A percentile compares a stretch with the other conserved stretches of the same genome.
These are phyloP conservation scores for Yamagishiella unicocca DNA, from an alignment of 139 green algal species.

Conservation along the genomic window DNA sequence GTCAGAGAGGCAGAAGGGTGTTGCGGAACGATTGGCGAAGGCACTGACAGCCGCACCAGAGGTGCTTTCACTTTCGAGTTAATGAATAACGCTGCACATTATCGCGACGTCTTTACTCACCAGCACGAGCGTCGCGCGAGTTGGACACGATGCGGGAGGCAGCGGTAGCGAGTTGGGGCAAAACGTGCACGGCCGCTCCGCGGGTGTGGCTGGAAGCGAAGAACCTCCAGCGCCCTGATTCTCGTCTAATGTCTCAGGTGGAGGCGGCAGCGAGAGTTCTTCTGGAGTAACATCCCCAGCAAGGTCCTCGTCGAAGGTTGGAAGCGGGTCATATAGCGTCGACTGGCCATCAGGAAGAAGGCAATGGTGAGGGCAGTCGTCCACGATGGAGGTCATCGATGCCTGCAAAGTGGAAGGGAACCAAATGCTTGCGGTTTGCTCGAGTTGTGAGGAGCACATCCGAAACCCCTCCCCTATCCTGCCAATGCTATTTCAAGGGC, in stretches of 20 bases:
- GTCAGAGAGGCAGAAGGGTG: too few species aligned
- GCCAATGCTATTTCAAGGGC: too few species aligned
- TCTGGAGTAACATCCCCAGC: background rate
- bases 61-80: too few species aligned
- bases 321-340: background rate
- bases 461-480: too few species aligned
- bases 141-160: background rate
- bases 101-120: slow-evolving; percentile 13
- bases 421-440: too few species aligned
- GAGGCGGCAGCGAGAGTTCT: background rate
- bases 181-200: slow-evolving; percentile 16
- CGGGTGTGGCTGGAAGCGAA: slow-evolving; percentile 22
- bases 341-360: slow-evolving; percentile 16
- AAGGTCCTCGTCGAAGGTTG: slow-evolving; percentile 14
- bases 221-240: background rate
- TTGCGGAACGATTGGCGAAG: too few species aligned
- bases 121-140: slow-evolving; percentile 7
- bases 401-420: background rate
- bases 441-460: too few species aligned
- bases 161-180: slow-evolving; percentile 14
- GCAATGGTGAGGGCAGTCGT: background rate
- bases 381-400: slow-evolving; percentile 35
- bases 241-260: slow-evolving; percentile 3
- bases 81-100: too few species aligned
- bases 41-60: too few species aligned